Evolutionary conservation across 2,329 filamentous ascomycete genomes (phyloP).

Genomic region (Aspergillus unguis): DNA sequence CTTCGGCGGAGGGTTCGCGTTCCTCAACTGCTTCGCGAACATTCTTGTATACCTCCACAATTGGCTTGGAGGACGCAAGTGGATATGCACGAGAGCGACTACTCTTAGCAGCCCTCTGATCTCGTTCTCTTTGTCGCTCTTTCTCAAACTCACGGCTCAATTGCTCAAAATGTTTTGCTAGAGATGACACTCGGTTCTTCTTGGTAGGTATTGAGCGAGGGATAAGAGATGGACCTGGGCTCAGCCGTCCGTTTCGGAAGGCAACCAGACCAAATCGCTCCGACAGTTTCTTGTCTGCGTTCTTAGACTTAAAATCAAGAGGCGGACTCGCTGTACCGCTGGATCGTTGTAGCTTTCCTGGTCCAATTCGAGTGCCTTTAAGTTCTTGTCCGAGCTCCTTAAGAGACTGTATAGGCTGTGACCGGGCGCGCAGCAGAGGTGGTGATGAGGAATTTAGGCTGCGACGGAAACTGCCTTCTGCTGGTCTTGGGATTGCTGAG

Average conservation of each 20-base stretch:
- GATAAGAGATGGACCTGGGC: constrained; percentile 66
- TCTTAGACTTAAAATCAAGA: constrained; percentile 34
- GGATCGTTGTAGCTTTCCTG: constrained; percentile 21
- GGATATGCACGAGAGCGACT: constrained; percentile 78
- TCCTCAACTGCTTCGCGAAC: constrained; percentile 91
- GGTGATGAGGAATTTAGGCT: constrained; percentile 43
- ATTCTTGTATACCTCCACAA: constrained; percentile 93
- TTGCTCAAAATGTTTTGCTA: constrained; percentile 95
- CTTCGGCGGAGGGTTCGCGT: constrained; percentile 62
- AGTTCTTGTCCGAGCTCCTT: constrained; percentile 27
- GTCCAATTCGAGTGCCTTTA: constrained; percentile 22
- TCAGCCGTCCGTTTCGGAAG: constrained; percentile 56
- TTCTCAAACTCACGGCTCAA: constrained; percentile 95
- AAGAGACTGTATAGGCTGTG: constrained; percentile 46
- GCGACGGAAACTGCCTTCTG: constrained; percentile 36
- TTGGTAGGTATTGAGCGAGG: constrained; percentile 75
- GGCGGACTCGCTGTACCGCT: constrained; percentile 24
- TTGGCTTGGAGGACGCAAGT: constrained; percentile 87
- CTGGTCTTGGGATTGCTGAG: constrained; percentile 41
- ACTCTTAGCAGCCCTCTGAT: constrained; percentile 72
- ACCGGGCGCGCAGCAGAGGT: constrained; percentile 50
- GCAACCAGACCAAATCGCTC: constrained; percentile 66
- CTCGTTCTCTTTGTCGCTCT: constrained; percentile 81
- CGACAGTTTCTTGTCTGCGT: constrained; percentile 67
- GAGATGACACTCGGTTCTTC: constrained; percentile 77